Base-by-base conservation (phyloP, 208 protist genomes). In the Leishmania major region DNA sequence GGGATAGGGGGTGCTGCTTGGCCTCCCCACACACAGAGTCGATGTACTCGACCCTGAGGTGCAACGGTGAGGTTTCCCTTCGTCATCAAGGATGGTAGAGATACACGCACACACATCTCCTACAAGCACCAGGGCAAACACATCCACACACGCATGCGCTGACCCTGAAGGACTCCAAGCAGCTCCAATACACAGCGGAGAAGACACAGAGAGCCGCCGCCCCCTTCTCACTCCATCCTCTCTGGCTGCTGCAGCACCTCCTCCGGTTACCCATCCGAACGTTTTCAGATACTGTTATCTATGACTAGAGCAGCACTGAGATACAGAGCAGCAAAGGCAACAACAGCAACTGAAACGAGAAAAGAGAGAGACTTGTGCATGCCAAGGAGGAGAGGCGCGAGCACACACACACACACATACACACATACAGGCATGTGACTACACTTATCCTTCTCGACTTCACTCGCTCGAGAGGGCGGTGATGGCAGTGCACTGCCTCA, bases 351-450 rank as follows among this genome's bases (percentile, higher is more conserved):
- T 45, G 43, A 55, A 75, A 78, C 47, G 25, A 15, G 2, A 31
- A 13, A 25, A n/a, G 62, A 45, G 64, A 49, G 77, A 79, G 49
- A 62, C 40, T 60, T 66, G 72, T 40, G 51, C 73, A 77, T 7
- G 25, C 45, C 28, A 59, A 35, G 3, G 13, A 55, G 19, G 25
- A 57, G 40, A 57, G 31, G 71, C 45, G 10, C 28, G 28, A 28
- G 25, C 59, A 25, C 59, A 40, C 40, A 10, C 22, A 64, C 59
- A 67, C 62, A 28, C 57, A 31, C 57, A n/a, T 25, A 62, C 25
- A 62, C 57, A 62, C 17, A 19, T 5, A 22, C 51, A 55, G 59
- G 59, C 11, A 37, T 37, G 3, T 13, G 62, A 67, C 31, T 22
- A 67, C 2, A n/a, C 57, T 62, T 25, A 22, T 31, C 72, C 8